phyloP scores from a whole-genome alignment of 2,329 filamentous ascomycete species.

The Fusarium nisikadoi region DNA sequence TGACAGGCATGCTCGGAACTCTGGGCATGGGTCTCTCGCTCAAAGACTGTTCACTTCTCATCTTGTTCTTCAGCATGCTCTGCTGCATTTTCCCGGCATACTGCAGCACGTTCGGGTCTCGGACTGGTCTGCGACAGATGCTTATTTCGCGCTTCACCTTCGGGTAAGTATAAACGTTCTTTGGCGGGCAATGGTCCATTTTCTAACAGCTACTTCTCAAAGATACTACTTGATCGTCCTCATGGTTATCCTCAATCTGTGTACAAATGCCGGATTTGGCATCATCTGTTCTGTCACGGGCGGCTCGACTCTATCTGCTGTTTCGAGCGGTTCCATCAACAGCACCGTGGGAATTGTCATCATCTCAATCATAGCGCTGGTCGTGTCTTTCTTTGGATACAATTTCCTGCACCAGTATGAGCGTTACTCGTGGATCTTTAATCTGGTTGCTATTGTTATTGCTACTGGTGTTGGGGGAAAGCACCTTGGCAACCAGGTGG shows the following conservation, averaged over 20 bases:
- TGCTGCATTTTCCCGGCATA: background rate
- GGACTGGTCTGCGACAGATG: background rate
- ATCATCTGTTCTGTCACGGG: background rate
- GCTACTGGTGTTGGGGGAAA: background rate
- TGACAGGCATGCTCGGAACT: background rate
- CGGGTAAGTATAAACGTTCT: background rate
- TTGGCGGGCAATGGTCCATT: rapidly evolving
- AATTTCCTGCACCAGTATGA: background rate
- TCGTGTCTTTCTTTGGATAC: background rate
- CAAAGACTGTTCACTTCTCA: background rate
- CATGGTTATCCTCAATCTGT: background rate
- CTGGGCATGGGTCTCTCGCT: background rate
- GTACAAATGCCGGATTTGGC: background rate
- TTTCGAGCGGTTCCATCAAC: background rate
- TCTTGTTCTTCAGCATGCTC: background rate
- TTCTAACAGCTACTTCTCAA: background rate
- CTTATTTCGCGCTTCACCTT: background rate
- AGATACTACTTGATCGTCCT: background rate
- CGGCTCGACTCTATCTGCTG: background rate
- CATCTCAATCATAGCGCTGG: background rate
- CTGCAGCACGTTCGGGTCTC: background rate
- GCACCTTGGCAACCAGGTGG: background rate
- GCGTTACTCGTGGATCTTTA: background rate
- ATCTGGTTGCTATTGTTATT: background rate
- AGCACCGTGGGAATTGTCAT: background rate